These are phyloP conservation scores for Typha latifolia DNA, from an alignment of 176 grass and related monocot genomes.

Conservation along the genomic window DNA sequence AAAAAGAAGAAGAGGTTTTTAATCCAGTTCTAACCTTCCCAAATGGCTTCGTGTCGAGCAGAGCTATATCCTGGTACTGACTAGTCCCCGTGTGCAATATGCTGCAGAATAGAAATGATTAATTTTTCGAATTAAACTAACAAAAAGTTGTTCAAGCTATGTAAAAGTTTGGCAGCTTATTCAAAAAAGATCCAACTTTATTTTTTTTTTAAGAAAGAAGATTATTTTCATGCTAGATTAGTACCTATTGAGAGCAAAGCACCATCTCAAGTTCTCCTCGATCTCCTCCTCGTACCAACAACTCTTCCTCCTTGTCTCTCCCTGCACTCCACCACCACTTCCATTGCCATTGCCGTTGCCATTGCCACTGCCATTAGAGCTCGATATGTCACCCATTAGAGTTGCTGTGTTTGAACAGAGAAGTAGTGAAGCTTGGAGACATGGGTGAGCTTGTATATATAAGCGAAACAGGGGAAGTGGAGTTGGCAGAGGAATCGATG, in stretches of 20 bases:
- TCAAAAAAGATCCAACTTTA: neutral
- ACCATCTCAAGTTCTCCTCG: conserved; percentile 23
- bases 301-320: conserved; percentile 7
- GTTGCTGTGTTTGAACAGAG: neutral
- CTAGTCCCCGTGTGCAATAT: conserved; percentile 14
- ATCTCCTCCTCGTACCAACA: conserved; percentile 27
- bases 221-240: neutral
- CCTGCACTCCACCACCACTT: neutral
- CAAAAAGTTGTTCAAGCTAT: neutral
- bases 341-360: neutral
- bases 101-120: neutral
- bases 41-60: conserved; percentile 22
- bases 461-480: neutral
- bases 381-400: conserved; percentile 7
- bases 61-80: conserved; percentile 21
- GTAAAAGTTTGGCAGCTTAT: neutral
- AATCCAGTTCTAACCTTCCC: conserved; percentile 2
- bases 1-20: neutral
- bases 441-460: neutral
- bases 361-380: conserved; percentile 4
- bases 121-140: neutral
- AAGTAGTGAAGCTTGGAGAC: neutral
- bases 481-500: conserved; percentile 9
- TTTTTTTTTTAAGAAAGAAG: too few species aligned
- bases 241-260: conserved; percentile 23